Conservation (phyloP, 306 rosid genomes). For the Quercus mongolica region DNA sequence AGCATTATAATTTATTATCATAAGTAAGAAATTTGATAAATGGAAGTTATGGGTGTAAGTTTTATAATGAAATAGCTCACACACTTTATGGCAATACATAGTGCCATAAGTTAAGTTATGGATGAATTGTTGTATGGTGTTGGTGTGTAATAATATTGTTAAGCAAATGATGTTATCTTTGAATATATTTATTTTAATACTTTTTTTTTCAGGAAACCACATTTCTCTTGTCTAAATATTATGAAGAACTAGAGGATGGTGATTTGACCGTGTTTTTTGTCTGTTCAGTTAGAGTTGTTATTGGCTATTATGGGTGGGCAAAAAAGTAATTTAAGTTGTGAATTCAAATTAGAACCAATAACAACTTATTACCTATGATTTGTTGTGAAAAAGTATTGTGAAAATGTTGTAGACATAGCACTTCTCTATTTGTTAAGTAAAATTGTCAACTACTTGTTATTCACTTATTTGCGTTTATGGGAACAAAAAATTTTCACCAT, state of each 20-base stretch:
- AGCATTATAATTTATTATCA: background rate
- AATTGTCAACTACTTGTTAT: background rate
- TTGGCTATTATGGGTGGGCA: too few relatives aligned
- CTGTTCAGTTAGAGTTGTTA: background rate
- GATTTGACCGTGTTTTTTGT: background rate
- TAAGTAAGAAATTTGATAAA: background rate
- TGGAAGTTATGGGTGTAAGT: background rate
- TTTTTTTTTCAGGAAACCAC: background rate
- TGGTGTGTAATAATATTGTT: background rate
- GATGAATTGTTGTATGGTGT: background rate
- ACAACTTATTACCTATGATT: too few relatives aligned
- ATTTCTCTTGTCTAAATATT: conserved; percentile 12
- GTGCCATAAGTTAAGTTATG: background rate
- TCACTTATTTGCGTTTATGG: too few relatives aligned
- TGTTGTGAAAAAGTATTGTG: too few relatives aligned
- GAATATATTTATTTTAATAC: background rate
- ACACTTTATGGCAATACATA: background rate
- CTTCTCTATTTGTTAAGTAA: background rate
- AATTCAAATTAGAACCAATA: too few relatives aligned
- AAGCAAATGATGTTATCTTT: background rate
- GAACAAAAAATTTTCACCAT: background rate
- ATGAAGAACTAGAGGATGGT: background rate
- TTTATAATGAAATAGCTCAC: background rate
- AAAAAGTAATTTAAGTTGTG: too few relatives aligned
- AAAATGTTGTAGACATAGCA: too few relatives aligned